Conservation (phyloP, 257 asterid species). For the Solanum pinnatisectum region DNA sequence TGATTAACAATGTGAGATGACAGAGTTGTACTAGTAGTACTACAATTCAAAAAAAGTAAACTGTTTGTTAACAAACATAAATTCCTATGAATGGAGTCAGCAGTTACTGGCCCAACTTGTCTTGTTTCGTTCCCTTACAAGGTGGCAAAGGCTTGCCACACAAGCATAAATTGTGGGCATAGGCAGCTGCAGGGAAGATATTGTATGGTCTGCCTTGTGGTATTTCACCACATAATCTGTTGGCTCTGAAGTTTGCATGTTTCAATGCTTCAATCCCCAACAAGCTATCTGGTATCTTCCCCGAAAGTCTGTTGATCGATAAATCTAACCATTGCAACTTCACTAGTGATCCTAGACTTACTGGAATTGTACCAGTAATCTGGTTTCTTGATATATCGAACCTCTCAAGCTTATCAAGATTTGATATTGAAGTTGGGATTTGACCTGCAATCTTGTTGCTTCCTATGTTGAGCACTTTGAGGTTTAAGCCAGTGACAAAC, state of each 20-base stretch:
- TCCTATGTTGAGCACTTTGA: conserved; percentile 53
- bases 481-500: conserved; percentile 22
- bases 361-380: conserved; percentile 71
- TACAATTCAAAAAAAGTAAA: background rate
- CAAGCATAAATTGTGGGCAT: conserved; percentile 71
- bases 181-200: conserved; percentile 54
- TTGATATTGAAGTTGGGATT: conserved; percentile 63
- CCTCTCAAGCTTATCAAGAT: conserved; percentile 39
- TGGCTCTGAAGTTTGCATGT: conserved; percentile 74
- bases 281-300: conserved; percentile 61
- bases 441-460: conserved; percentile 68
- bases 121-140: conserved; percentile 39
- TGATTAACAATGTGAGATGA: background rate
- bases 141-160: conserved; percentile 79
- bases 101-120: conserved; percentile 53
- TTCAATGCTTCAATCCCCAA: conserved; percentile 39
- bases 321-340: conserved; percentile 76
- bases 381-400: conserved; percentile 65
- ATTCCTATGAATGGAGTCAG: conserved; percentile 35
- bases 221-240: conserved; percentile 71
- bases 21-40: conserved; percentile 4
- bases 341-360: conserved; percentile 41
- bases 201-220: conserved; percentile 79
- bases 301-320: conserved; percentile 47
- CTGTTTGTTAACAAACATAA: conserved; percentile 26